Evolutionary conservation across 164 flowering plant genomes (phyloP), one percentile per base, ranked within the genome.

Genomic region (Nymphaea thermarum): DNA sequence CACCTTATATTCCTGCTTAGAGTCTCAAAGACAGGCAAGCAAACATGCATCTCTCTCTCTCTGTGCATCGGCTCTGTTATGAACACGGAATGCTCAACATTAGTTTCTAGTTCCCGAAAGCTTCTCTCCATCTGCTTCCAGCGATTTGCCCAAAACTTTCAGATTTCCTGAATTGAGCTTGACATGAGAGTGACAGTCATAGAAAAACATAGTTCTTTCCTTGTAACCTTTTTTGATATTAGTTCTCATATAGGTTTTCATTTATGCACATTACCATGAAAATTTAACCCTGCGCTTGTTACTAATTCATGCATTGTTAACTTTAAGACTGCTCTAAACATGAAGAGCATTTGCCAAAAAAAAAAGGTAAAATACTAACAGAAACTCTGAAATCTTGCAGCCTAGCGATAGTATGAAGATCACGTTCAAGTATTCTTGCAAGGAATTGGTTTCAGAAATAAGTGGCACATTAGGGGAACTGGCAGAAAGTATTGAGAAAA

Each of bases 11-110:
- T 79, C 65, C 6, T 84, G 83, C 59, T 72, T 88, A 68, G 82
- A 73, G 66, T 81, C 92, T 18, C 66, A 80, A 45, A 71, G 51
- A 74, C 84, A 90, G 89, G 97, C 77, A 79, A 14, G 68, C 18
- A 43, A 43, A 14, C 67, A 41, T 43, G 44, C 64, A 69, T 41
- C 43, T 64, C 15, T 8, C 64, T 42, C 8, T 43, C 8, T 43
- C 42, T 55, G 11, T 65, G 36, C 8, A 2, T 36, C 6, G 10
- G 17, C 43, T 65, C 16, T 43, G 11, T 36, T 43, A 43, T 43
- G 43, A 36, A 2, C 12, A 43, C 11, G 14, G 18, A 44, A 25
- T 43, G 47, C 4, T 60, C 41, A 18, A 15, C 25, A 6, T 44
- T 64, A 36, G 3, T n/a, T 15, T 73, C 63, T 47, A 51, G 51